Percentiles rank a stretch among this genome's conserved stretches.
Conservation (phyloP, 768 basidiomycete species). For the Boletellus ananiceps region DNA sequence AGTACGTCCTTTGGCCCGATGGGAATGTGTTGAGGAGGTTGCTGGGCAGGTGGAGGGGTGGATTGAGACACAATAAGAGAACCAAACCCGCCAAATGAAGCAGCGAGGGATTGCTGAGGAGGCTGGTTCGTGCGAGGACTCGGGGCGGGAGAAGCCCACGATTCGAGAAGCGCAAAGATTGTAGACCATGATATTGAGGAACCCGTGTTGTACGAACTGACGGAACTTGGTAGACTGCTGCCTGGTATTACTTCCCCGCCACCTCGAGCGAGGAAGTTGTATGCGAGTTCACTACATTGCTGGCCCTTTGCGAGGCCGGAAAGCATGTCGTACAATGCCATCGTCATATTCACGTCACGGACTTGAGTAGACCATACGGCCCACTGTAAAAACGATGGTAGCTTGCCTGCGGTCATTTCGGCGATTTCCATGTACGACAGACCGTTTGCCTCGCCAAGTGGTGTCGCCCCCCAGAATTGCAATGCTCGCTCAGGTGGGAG, state of each 20-base stretch:
- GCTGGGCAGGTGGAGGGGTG: slow-evolving; percentile 32
- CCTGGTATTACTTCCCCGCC: slow-evolving; percentile 65
- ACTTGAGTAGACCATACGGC: slow-evolving; percentile 81
- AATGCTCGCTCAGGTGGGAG: slow-evolving; percentile 73
- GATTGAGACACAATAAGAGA: slow-evolving; percentile 28
- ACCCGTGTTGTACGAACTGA: slow-evolving; percentile 38
- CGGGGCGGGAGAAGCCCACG: slow-evolving; percentile 59
- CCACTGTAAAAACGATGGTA: slow-evolving; percentile 84
- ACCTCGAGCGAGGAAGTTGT: slow-evolving; percentile 84
- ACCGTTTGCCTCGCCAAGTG: slow-evolving; percentile 37
- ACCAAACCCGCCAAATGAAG: slow-evolving; percentile 28
- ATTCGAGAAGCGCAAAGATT: slow-evolving; percentile 71
- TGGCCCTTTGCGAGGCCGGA: slow-evolving; percentile 78
- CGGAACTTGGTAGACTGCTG: slow-evolving; percentile 41
- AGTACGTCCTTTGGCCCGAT: slow-evolving; percentile 70
- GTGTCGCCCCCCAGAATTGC: slow-evolving; percentile 80
- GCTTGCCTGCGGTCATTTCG: slow-evolving; percentile 58
- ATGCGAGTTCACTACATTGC: slow-evolving; percentile 79
- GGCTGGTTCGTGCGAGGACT: slow-evolving; percentile 43
- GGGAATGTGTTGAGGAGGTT: slow-evolving; percentile 38
- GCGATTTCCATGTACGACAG: slow-evolving; percentile 53
- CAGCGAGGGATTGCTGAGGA: slow-evolving; percentile 37
- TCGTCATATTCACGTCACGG: slow-evolving; percentile 67
- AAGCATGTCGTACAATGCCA: slow-evolving; percentile 86
- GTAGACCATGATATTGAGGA: slow-evolving; percentile 72